Evolutionary conservation across 257 asterid genomes (phyloP).

Genomic region (Scutellaria barbata): DNA sequence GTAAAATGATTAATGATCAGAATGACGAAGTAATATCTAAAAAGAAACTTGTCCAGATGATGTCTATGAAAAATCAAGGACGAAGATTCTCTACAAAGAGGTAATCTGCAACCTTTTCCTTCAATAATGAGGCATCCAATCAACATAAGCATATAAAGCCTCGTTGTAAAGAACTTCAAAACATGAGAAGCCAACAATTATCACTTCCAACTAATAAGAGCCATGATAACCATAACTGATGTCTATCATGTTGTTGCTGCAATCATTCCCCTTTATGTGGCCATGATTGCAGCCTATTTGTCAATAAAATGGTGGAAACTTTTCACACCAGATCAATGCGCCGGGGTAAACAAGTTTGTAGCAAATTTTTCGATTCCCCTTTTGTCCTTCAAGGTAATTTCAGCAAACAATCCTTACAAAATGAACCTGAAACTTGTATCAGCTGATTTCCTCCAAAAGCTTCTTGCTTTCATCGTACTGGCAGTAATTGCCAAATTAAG

Average conservation of each 20-base stretch:
- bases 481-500: constrained; percentile 49
- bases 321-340: constrained; percentile 78
- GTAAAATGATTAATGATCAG: constrained; percentile 31
- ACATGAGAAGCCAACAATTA: constrained; percentile 35
- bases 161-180: constrained; percentile 28
- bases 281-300: constrained; percentile 67
- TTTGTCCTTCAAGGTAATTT: constrained; percentile 75
- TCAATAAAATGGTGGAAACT: constrained; percentile 75
- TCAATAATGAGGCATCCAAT: constrained; percentile 45
- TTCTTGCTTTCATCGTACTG: constrained; percentile 53
- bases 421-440: constrained; percentile 71
- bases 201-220: constrained; percentile 35
- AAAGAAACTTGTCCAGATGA: constrained; percentile 35
- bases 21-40: constrained; percentile 24
- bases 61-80: constrained; percentile 35
- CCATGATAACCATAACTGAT: constrained; percentile 66
- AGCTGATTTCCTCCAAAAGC: constrained; percentile 78
- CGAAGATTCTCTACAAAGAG: constrained; percentile 52
- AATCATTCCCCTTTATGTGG: constrained; percentile 73
- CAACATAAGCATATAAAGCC: constrained; percentile 52
- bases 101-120: constrained; percentile 44
- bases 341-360: constrained; percentile 88
- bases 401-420: constrained; percentile 72
- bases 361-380: constrained; percentile 86
- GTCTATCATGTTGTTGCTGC: constrained; percentile 66